Evolutionary conservation across 1,284 basidiomycete species (phyloP).

Genomic region (Boletus semigastroideus): DNA sequence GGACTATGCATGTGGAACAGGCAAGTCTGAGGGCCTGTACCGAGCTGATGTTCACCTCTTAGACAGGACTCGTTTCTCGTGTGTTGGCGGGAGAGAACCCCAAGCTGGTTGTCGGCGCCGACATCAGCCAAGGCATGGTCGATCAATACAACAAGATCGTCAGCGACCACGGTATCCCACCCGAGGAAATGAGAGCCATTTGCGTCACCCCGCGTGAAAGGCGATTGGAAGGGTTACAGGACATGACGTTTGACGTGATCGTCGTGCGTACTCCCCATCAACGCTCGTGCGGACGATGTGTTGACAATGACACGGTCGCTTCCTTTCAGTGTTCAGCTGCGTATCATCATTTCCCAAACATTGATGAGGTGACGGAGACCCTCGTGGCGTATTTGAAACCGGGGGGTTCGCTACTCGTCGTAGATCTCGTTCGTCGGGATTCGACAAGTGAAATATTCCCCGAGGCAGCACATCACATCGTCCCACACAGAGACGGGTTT

Average conservation of each 20-base stretch:
- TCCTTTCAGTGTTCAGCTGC: slow-evolving; percentile 59
- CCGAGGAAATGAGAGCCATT: slow-evolving; percentile 61
- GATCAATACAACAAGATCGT: slow-evolving; percentile 59
- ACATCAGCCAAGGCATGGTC: slow-evolving; percentile 68
- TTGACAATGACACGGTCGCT: not conserved
- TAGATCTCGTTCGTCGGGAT: slow-evolving; percentile 45
- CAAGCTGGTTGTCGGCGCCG: slow-evolving; percentile 63
- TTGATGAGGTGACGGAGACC: slow-evolving; percentile 48
- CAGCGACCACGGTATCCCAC: slow-evolving; percentile 53
- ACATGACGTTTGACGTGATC: slow-evolving; percentile 59
- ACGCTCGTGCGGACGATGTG: not conserved
- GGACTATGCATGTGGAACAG: slow-evolving; percentile 73
- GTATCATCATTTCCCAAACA: slow-evolving; percentile 65
- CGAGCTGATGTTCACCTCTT: too few relatives aligned
- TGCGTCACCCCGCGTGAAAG: slow-evolving; percentile 41
- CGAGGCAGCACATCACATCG: slow-evolving; percentile 39
- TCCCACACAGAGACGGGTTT: slow-evolving; percentile 55
- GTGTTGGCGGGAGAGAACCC: slow-evolving; percentile 50
- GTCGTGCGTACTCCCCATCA: slow-evolving; percentile 40
- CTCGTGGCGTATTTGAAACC: slow-evolving; percentile 60
- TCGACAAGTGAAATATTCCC: slow-evolving; percentile 27
- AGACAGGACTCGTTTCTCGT: slow-evolving; percentile 55
- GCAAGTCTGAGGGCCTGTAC: slow-evolving; percentile 32
- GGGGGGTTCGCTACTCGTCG: slow-evolving; percentile 58
- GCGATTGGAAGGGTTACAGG: slow-evolving; percentile 49